Percentiles rank a stretch among this genome's conserved stretches.
Conservation (phyloP, 2,329 filamentous ascomycete species). For the Orbilia brochopaga region DNA sequence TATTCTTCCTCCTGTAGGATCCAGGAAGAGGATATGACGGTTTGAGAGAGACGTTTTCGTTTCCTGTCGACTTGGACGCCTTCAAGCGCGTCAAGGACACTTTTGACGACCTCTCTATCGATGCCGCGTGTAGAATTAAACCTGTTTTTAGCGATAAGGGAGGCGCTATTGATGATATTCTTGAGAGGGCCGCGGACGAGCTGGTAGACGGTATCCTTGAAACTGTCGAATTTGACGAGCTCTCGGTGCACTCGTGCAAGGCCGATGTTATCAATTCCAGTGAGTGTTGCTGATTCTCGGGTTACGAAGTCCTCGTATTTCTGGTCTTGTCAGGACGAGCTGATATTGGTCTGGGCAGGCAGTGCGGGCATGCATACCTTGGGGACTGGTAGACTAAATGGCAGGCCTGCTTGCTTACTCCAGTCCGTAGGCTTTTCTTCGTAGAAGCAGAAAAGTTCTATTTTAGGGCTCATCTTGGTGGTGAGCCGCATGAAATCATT, state of each 20-base stretch:
- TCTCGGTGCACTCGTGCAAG: constrained; percentile 59
- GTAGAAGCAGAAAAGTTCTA: constrained; percentile 59
- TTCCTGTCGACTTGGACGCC: constrained; percentile 57
- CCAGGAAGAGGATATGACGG: constrained; percentile 58
- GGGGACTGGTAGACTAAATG: constrained; percentile 52
- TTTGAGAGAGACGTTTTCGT: constrained; percentile 55
- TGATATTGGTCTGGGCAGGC: not conserved
- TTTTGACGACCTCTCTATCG: constrained; percentile 56
- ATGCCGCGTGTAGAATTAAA: constrained; percentile 58
- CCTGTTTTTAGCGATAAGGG: constrained; percentile 57
- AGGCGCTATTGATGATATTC: constrained; percentile 58
- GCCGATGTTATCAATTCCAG: constrained; percentile 57
- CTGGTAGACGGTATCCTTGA: constrained; percentile 58
- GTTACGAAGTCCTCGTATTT: constrained; percentile 59
- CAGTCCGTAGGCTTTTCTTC: constrained; percentile 59
- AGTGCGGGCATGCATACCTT: constrained; percentile 16
- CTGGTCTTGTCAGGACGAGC: constrained; percentile 51
- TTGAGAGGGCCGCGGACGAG: constrained; percentile 59
- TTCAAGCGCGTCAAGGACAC: constrained; percentile 57
- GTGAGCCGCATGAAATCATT: constrained; percentile 59
- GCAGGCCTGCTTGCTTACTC: constrained; percentile 57
- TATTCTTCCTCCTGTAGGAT: constrained; percentile 58
- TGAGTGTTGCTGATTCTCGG: constrained; percentile 59
- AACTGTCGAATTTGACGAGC: constrained; percentile 60
- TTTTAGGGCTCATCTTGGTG: constrained; percentile 57